Evolutionary conservation across 495 filamentous ascomycete species (phyloP), one percentile per base, ranked within the genome.

Genomic region (Penicillium alfredii): DNA sequence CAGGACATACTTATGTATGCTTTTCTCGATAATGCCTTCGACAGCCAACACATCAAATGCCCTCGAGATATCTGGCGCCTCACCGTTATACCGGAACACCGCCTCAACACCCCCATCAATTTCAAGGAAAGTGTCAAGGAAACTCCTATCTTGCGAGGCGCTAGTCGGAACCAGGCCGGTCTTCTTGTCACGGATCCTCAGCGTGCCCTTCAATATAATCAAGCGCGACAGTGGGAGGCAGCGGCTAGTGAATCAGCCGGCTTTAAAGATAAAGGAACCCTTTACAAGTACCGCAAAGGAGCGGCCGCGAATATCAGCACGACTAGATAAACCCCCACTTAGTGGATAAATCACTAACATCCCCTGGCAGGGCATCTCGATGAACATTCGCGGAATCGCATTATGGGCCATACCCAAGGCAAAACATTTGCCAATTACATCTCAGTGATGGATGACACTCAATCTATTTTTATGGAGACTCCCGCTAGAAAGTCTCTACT

Each of bases 231-330:
- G 27, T 39, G 40, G 8, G 38, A 56, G 19, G 35, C 20, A 11
- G 8, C 19, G 3, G 27, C 35, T 12, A 52, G 45, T 22, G 21
- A 15, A 23, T 32, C n/a, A 12, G 49, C 42, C 10, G 40, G 49
- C 4, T 52, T 33, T 14, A 39, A 35, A 40, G 27, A 38, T 0
- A 28, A 37, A 27, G 40, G 49, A 23, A 47, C 45, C 12, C 33
- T 53, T 0, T 56, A 52, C 15, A 56, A 53, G 38, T 56, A 56
- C 28, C 38, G 38, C 3, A 56, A 56, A 50, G 53, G 42, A 11
- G 49, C 42, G 8, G 37, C 40, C 10, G 26, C 13, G 8, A 49
- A 53, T 30, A 26, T 47, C 6, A 44, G 49, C 49, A 46, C 27
- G 39, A 22, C 13, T 36, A 11, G 4, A 30, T 8, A 8, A 13